These are phyloP conservation scores for Erodium maritimum DNA, from an alignment of 345 rosid species.

Conservation along the genomic window DNA sequence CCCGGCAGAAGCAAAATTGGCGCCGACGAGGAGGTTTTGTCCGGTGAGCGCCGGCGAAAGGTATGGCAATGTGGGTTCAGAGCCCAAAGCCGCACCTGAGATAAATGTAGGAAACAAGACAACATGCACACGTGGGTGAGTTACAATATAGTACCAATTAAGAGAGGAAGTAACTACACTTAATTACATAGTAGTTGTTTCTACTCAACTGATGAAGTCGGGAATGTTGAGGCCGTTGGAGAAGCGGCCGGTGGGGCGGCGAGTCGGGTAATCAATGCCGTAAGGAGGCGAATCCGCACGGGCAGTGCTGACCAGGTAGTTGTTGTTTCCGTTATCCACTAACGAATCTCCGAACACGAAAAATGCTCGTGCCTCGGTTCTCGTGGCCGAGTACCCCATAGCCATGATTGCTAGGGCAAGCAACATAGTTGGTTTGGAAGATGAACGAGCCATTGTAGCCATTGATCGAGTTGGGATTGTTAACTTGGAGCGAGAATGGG, in stretches of 20 bases:
- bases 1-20: slow-evolving; percentile 19
- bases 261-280: slow-evolving; percentile 12
- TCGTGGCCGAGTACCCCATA: not conserved
- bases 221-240: slow-evolving; percentile 17
- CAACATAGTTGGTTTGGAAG: not conserved
- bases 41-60: slow-evolving; percentile 12
- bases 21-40: slow-evolving; percentile 13
- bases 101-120: not conserved
- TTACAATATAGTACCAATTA: no score
- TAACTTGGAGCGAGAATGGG: not conserved
- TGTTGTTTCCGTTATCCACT: slow-evolving; percentile 16
- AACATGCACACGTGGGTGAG: not conserved
- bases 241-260: slow-evolving; percentile 16
- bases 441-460: not conserved
- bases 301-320: slow-evolving; percentile 16
- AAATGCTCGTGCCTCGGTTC: slow-evolving; percentile 8
- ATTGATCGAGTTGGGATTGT: not conserved
- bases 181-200: no score
- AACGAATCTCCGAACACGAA: slow-evolving; percentile 17
- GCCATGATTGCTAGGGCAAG: not conserved
- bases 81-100: slow-evolving; percentile 11
- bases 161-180: no score
- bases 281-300: slow-evolving; percentile 16
- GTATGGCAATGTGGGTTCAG: slow-evolving; percentile 12
- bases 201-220: slow-evolving; percentile 9